phyloP scores from a whole-genome alignment of 352 stramenopile species.

The Phytophthora brassicae region DNA sequence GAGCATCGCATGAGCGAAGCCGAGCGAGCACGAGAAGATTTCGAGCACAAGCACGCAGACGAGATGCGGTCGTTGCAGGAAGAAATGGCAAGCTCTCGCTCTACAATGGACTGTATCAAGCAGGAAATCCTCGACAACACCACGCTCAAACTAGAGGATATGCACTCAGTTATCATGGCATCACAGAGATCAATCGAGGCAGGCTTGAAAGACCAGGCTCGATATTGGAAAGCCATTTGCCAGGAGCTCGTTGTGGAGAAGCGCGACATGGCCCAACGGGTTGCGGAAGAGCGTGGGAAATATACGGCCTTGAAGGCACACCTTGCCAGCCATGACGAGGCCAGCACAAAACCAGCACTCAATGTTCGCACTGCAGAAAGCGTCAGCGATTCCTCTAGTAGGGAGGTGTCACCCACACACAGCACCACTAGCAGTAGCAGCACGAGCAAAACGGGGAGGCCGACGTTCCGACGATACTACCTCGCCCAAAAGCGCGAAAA shows the following conservation, averaged over 20 bases:
- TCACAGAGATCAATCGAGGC: conserved; percentile 36
- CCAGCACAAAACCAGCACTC: background rate
- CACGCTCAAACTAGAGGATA: conserved; percentile 27
- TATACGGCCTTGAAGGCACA: conserved; percentile 47
- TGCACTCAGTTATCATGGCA: conserved; percentile 25
- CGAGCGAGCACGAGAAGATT: conserved; percentile 16
- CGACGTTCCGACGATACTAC: conserved; percentile 46
- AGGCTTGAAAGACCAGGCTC: conserved; percentile 37
- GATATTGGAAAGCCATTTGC: conserved; percentile 50
- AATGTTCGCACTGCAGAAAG: conserved; percentile 5
- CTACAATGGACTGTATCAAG: conserved; percentile 27
- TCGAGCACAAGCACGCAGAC: conserved; percentile 12
- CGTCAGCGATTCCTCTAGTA: conserved; percentile 8
- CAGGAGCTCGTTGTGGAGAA: conserved; percentile 48
- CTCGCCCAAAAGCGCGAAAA: conserved; percentile 30
- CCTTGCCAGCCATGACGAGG: conserved; percentile 28
- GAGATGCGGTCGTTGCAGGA: conserved; percentile 23
- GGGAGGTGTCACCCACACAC: conserved; percentile 19
- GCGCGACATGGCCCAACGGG: conserved; percentile 40
- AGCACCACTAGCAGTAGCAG: conserved; percentile 20
- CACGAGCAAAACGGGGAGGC: conserved; percentile 16
- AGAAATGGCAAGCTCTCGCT: conserved; percentile 28
- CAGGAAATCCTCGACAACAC: conserved; percentile 31
- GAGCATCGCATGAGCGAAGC: conserved; percentile 19
- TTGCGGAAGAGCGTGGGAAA: conserved; percentile 48